Evolutionary conservation across 495 filamentous ascomycete species (phyloP).

Genomic region (Penicillium maclennaniae): DNA sequence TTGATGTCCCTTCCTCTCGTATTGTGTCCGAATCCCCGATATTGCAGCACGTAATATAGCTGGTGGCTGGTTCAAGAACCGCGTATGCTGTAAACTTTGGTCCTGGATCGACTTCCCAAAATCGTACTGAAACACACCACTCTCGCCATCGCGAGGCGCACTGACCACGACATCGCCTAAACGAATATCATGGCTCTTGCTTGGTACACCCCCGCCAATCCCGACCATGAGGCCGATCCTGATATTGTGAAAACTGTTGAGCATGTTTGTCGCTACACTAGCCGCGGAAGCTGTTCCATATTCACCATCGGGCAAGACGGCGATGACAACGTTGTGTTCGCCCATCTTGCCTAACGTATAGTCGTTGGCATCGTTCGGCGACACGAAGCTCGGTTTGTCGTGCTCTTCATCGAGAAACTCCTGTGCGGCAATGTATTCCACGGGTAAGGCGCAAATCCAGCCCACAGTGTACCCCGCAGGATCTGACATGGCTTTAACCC

Average conservation of each 20-base stretch:
- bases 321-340: no score
- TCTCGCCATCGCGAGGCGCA: neutral
- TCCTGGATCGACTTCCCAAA: neutral
- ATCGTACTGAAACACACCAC: neutral
- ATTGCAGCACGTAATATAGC: neutral
- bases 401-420: no score
- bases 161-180: constrained; percentile 20
- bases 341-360: no score
- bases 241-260: neutral
- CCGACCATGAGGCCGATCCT: neutral
- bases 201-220: constrained; percentile 15
- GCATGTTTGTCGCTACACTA: no score
- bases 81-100: neutral
- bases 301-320: no score
- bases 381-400: no score
- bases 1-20: constrained; percentile 14
- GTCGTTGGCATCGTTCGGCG: no score
- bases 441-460: no score
- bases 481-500: no score
- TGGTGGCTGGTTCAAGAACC: neutral
- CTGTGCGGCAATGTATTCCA: no score
- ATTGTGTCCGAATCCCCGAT: neutral
- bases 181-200: constrained; percentile 21
- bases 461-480: no score
- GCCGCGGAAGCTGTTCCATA: no score